Conservation (phyloP, 306 rosid species). For the Trichosanthes truncata region DNA sequence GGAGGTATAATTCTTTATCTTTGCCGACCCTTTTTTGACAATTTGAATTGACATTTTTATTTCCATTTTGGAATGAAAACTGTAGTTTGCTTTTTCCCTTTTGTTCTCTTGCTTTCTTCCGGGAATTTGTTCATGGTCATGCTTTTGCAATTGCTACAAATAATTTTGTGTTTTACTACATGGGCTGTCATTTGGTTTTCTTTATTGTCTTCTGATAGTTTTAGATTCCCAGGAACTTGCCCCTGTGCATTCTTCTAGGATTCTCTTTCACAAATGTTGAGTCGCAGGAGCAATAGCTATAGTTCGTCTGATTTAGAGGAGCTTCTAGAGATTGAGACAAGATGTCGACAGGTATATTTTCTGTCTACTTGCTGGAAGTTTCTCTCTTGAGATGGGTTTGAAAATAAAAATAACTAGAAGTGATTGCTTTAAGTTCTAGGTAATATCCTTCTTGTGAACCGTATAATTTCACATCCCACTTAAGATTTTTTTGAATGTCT, state of each 20-base stretch:
- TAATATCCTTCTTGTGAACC: neutral
- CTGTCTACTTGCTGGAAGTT: neutral
- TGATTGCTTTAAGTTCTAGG: neutral
- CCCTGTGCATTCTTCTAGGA: neutral
- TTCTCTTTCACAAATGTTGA: conserved; percentile 35
- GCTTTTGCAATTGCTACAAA: neutral
- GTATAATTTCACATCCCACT: neutral
- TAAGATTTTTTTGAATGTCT: neutral
- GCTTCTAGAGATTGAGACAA: conserved; percentile 42
- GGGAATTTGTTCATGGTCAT: neutral
- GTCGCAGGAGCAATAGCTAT: conserved; percentile 21
- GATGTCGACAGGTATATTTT: conserved; percentile 50
- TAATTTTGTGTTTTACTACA: neutral
- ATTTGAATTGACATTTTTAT: neutral
- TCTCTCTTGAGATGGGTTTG: neutral
- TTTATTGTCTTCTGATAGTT: neutral
- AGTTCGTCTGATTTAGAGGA: conserved; percentile 31
- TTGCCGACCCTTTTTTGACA: neutral
- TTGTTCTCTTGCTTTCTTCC: neutral
- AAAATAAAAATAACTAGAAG: neutral
- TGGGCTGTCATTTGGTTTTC: neutral
- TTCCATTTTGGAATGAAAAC: neutral
- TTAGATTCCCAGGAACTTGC: neutral
- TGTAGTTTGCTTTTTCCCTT: neutral
- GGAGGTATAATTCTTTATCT: neutral